phyloP scores from a whole-genome alignment of 2,329 filamentous ascomycete genomes.

The Acarospora socialis region DNA sequence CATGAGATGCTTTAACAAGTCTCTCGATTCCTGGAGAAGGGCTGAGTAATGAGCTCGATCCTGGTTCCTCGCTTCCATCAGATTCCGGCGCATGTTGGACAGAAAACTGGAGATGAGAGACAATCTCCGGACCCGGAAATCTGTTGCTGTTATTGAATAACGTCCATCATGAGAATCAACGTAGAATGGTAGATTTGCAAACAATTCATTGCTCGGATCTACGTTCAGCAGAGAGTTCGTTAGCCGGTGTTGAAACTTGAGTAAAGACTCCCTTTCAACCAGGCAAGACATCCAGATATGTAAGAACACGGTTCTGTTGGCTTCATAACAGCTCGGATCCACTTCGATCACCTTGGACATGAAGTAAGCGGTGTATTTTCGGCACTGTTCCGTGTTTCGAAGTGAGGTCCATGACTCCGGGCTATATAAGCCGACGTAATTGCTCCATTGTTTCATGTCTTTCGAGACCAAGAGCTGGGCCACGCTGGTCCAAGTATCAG shows the following conservation, averaged over 20 bases:
- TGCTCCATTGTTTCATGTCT: conserved; percentile 37
- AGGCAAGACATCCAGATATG: conserved; percentile 40
- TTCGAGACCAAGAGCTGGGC: conserved; percentile 34
- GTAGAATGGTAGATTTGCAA: conserved; percentile 45
- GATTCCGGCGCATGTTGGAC: conserved; percentile 43
- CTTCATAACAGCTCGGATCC: conserved; percentile 26
- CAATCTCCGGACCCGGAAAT: conserved; percentile 40
- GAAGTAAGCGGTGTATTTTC: conserved; percentile 33
- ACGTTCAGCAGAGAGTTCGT: conserved; percentile 39
- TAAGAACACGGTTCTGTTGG: conserved; percentile 36
- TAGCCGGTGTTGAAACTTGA: conserved; percentile 47
- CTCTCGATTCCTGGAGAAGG: conserved; percentile 33
- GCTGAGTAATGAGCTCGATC: conserved; percentile 21
- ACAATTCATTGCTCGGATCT: conserved; percentile 31
- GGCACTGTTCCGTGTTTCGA: conserved; percentile 31
- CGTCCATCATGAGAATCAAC: conserved; percentile 21
- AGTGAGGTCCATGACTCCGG: conserved; percentile 34
- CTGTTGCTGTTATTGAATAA: conserved; percentile 36
- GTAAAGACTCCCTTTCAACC: conserved; percentile 43
- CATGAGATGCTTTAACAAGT: conserved; percentile 44
- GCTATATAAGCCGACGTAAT: conserved; percentile 41
- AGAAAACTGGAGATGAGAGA: conserved; percentile 41
- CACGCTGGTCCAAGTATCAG: conserved; percentile 42
- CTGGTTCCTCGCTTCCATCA: conserved; percentile 22
- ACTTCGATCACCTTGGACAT: conserved; percentile 30